These are phyloP conservation scores for Dendrobium chrysotoxum DNA, from an alignment of 106 monocot genomes.

Conservation along the genomic window DNA sequence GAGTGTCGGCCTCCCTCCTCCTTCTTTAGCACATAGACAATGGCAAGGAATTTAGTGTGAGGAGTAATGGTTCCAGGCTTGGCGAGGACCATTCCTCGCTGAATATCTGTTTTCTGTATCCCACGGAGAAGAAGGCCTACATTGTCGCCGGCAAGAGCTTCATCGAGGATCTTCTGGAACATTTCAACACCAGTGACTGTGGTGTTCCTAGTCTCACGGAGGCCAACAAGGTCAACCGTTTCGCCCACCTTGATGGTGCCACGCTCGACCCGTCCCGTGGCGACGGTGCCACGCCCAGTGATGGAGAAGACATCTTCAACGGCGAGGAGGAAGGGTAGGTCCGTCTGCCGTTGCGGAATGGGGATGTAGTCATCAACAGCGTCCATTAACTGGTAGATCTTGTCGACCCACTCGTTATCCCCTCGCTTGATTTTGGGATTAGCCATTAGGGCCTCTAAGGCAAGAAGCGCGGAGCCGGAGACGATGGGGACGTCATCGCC, in stretches of 20 bases:
- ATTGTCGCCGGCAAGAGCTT: slow-evolving; percentile 70
- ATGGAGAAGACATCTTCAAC: slow-evolving; percentile 96
- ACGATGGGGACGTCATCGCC: slow-evolving; percentile 87
- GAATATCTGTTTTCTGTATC: slow-evolving; percentile 58
- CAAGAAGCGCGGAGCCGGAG: slow-evolving; percentile 81
- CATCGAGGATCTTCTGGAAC: slow-evolving; percentile 87
- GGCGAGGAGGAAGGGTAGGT: slow-evolving; percentile 85
- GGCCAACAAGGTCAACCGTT: slow-evolving; percentile 53
- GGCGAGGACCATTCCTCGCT: slow-evolving; percentile 66
- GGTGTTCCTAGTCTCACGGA: slow-evolving; percentile 49
- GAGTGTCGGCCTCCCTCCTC: slow-evolving; percentile 81
- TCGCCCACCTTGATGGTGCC: slow-evolving; percentile 71
- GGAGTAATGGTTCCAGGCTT: slow-evolving; percentile 73
- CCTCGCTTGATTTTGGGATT: slow-evolving; percentile 69
- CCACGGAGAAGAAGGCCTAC: slow-evolving; percentile 66
- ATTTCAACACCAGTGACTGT: slow-evolving; percentile 80
- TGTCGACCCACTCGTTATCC: slow-evolving; percentile 80
- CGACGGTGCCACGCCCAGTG: slow-evolving; percentile 85
- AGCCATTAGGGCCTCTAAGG: slow-evolving; percentile 74
- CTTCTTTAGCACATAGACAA: slow-evolving; percentile 75
- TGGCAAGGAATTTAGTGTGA: slow-evolving; percentile 56
- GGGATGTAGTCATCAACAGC: slow-evolving; percentile 86
- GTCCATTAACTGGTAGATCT: slow-evolving; percentile 78
- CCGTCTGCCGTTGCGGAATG: slow-evolving; percentile 78
- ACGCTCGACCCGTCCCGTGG: slow-evolving; percentile 80